Conservation (phyloP, 2,329 filamentous ascomycete species). For the Fusarium fracticaudum region DNA sequence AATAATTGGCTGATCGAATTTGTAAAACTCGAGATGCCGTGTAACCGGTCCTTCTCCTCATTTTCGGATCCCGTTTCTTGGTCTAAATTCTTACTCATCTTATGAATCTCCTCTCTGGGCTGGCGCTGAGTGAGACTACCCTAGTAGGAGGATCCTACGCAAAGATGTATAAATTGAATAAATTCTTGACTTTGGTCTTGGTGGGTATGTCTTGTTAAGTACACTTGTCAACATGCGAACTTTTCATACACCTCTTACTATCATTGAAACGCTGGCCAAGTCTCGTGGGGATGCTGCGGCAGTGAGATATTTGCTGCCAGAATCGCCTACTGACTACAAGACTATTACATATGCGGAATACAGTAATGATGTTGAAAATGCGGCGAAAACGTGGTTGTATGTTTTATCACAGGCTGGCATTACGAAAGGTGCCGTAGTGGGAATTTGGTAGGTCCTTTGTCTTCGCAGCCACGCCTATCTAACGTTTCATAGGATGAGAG, state of each 20-base stretch:
- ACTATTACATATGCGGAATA: background rate
- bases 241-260: background rate
- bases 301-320: background rate
- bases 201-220: accelerated
- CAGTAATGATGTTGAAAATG: background rate
- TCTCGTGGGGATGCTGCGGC: background rate
- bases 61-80: background rate
- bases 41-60: background rate
- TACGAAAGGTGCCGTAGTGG: background rate
- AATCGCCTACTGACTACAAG: background rate
- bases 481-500: background rate
- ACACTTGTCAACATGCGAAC: background rate
- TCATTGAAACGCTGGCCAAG: background rate
- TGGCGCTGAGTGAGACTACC: background rate
- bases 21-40: background rate
- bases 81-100: background rate
- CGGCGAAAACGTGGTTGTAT: background rate
- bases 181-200: accelerated
- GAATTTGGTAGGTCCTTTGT: background rate
- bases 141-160: background rate
- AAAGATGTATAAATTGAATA: background rate
- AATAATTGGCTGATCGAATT: background rate
- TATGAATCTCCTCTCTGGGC: background rate
- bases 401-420: background rate
- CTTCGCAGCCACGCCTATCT: accelerated